Base-by-base conservation (phyloP, 1,284 basidiomycete species). In the Ceratobasidium sp. region DNA sequence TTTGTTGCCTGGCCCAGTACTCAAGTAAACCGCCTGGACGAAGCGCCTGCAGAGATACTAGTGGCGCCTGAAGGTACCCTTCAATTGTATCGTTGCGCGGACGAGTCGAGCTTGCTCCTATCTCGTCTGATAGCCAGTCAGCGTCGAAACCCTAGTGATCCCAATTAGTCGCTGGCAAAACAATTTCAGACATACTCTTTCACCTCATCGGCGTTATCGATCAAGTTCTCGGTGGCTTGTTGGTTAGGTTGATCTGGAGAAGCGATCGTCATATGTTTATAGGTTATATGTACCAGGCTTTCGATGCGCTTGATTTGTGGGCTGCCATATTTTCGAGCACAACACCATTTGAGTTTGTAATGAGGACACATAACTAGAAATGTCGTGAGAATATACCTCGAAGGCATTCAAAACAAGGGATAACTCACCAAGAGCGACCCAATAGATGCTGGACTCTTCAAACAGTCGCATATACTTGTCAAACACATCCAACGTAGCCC, bases 381-480 rank as follows among this genome's bases (percentile, higher is more conserved):
- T 0, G 1, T 35, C 8, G 16, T 21, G 11, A 64, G n/a, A n/a
- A n/a, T n/a, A 21, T 30, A 8, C 18, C 5, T 21, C 16, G 13
- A 23, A 14, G 11, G 6, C 2, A 6, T 13, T 9, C 16, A 18
- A 9, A 23, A 28, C 6, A 38, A 18, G 21, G 23, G 6, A 18
- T 21, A 21, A 64, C 61, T 35, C 49, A 50, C 61, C 61, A 1
- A 64, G 13, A 3, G 61, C 61, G 14, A 50, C 47, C 61, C 46
- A 50, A 16, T 64, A 64, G 21, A 64, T 35, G n/a, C 61, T 44
- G n/a, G 46, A 64, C 11, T n/a, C 28, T 18, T 47, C 26, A 63
- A 63, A 49, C 26, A 63, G 21, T 41, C 44, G 43, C 61, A 63
- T 63, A 63, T 63, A 63, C 30, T 63, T 63, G 30, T 63, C 30